phyloP scores from a whole-genome alignment of 257 asterid species.

The Anisodus tanguticus region DNA sequence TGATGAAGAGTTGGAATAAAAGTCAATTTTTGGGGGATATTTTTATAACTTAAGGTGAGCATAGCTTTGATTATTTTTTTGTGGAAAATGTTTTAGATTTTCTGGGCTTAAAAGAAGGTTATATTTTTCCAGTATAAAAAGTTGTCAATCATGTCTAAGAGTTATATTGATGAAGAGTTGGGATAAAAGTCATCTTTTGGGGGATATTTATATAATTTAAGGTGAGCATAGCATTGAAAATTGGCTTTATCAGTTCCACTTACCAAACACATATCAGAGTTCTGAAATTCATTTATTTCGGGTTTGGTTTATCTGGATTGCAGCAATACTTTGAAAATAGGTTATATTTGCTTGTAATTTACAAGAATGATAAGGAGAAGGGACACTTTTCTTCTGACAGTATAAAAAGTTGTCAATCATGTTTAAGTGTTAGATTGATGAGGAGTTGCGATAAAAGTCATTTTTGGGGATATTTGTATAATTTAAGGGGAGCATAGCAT shows the following conservation, averaged over 20 bases:
- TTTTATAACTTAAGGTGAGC: neutral
- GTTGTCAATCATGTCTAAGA: neutral
- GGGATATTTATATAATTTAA: neutral
- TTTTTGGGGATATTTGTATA: too few relatives aligned
- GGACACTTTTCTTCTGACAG: too few relatives aligned
- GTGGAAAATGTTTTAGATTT: too few relatives aligned
- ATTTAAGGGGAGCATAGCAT: neutral
- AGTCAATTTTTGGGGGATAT: neutral
- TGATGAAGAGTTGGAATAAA: neutral
- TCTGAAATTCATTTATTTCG: neutral
- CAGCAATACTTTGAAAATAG: slow-evolving; percentile 87
- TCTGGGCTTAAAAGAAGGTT: too few relatives aligned
- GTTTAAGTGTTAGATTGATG: too few relatives aligned
- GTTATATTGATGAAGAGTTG: neutral
- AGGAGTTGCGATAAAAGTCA: too few relatives aligned
- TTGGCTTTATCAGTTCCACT: neutral
- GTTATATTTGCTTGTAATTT: slow-evolving; percentile 47
- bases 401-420: too few relatives aligned
- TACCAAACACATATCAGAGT: neutral
- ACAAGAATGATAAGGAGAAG: too few relatives aligned
- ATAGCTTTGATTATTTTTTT: too few relatives aligned
- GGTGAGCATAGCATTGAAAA: neutral
- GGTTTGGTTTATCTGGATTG: slow-evolving; percentile 29
- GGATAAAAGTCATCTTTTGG: neutral
- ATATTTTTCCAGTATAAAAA: neutral